Percentiles rank a stretch among this genome's conserved stretches.
Evolutionary conservation across 768 basidiomycete genomes (phyloP).

Genomic region (Candolleomyces eurysporus): DNA sequence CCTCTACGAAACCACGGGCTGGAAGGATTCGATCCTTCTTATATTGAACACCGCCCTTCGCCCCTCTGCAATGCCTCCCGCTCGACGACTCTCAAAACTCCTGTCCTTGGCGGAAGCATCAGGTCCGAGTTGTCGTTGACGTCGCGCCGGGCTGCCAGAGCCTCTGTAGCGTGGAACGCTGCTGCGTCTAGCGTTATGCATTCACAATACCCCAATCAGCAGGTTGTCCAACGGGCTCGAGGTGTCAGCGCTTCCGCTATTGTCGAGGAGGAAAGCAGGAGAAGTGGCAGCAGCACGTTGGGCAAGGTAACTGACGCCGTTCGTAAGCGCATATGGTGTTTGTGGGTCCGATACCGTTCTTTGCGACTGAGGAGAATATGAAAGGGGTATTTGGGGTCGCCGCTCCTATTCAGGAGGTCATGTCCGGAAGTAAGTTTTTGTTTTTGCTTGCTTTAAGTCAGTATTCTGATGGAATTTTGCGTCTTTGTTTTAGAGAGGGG

Average conservation of each 20-base stretch:
- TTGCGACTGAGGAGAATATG: conserved; percentile 3
- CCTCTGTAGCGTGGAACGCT: neutral
- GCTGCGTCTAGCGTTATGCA: neutral
- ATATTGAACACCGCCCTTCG: neutral
- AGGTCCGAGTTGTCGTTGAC: neutral
- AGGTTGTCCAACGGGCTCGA: too few relatives aligned
- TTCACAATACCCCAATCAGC: neutral
- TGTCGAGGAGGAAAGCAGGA: neutral
- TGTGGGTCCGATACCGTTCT: conserved; percentile 5
- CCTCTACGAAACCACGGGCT: too few relatives aligned
- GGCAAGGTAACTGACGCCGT: neutral
- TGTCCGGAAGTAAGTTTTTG: neutral
- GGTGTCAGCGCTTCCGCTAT: neutral
- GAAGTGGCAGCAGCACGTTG: neutral
- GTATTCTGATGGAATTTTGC: neutral
- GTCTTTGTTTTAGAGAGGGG: too few relatives aligned
- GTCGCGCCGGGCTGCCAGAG: neutral
- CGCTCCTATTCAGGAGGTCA: neutral
- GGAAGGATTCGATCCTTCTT: too few relatives aligned
- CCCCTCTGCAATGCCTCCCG: neutral
- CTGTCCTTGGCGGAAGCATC: conserved; percentile 2
- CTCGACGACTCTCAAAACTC: neutral
- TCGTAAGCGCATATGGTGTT: neutral
- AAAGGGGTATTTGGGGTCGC: conserved; percentile 1
- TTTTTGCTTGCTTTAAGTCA: neutral